Conservation (phyloP, 192 early-diverging fungal species). For the Podila epigama region DNA sequence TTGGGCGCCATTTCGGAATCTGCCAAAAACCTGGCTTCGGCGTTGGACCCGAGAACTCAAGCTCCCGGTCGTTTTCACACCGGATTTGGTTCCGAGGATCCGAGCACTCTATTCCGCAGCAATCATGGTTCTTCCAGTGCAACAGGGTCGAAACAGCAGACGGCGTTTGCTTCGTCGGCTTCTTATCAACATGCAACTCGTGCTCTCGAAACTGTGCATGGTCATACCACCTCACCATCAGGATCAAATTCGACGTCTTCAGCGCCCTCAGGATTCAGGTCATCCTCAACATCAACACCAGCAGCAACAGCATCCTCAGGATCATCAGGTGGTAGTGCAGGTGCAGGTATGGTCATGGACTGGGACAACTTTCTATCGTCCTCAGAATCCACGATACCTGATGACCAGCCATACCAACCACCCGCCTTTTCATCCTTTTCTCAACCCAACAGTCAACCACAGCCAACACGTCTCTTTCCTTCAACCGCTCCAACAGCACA, state of each 20-base stretch:
- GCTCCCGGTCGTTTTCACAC: not conserved
- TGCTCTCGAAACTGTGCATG: constrained; percentile 21
- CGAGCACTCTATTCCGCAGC: no score
- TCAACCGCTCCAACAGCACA: not conserved
- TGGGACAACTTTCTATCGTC: constrained; percentile 44
- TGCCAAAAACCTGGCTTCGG: constrained; percentile 17
- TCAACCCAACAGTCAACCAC: not conserved
- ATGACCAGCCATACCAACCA: constrained; percentile 23
- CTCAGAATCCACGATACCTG: constrained; percentile 22
- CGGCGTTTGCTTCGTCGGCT: constrained; percentile 7
- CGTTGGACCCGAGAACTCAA: constrained; percentile 32
- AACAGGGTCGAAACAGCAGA: constrained; percentile 1
- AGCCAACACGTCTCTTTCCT: not conserved
- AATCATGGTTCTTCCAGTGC: not conserved
- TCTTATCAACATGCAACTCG: constrained; percentile 29
- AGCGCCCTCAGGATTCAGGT: not conserved
- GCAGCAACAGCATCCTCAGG: not conserved
- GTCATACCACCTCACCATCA: not conserved
- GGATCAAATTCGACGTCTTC: constrained; percentile 2
- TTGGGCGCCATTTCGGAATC: constrained; percentile 21
- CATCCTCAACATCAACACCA: no score
- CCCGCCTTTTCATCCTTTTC: constrained; percentile 22
- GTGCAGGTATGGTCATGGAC: constrained; percentile 7
- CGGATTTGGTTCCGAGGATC: constrained; percentile 2
- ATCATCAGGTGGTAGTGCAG: not conserved